phyloP scores from a whole-genome alignment of 208 protist species.

The Acanthamoeba lenticulata region DNA sequence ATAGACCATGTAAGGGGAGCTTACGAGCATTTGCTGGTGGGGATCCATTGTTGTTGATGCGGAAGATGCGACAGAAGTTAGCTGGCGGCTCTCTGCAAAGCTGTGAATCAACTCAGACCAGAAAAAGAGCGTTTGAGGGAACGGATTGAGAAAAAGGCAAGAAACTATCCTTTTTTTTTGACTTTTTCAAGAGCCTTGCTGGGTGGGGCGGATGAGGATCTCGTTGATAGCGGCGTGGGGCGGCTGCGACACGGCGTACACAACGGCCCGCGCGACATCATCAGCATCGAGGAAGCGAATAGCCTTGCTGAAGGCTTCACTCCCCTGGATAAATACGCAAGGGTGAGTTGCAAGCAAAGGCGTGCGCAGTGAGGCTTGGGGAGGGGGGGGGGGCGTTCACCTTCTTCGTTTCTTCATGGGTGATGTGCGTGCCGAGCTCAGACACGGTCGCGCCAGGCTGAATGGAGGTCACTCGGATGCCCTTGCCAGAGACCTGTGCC shows the following conservation, averaged over 20 bases:
- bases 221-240: not conserved
- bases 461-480: conserved; percentile 12
- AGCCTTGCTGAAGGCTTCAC: not conserved
- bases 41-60: too few species aligned
- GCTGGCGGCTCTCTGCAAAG: too few species aligned
- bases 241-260: conserved; percentile 51
- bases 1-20: too few species aligned
- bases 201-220: conserved; percentile 16
- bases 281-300: conserved; percentile 42
- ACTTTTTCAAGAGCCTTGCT: not conserved
- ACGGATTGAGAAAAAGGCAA: not conserved
- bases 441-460: not conserved
- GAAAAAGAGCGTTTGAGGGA: too few species aligned
- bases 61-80: too few species aligned
- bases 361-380: too few species aligned
- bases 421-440: conserved; percentile 31
- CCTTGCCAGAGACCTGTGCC: not conserved
- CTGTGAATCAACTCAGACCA: too few species aligned
- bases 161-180: not conserved
- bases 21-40: not conserved
- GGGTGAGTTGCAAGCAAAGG: too few species aligned
- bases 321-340: not conserved
- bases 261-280: conserved; percentile 33
- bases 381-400: not conserved
- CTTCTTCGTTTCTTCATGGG: conserved; percentile 36